These are phyloP conservation scores for Protomyces inundatus DNA, from an alignment of 1,139 yeast genomes.

Conservation along the genomic window DNA sequence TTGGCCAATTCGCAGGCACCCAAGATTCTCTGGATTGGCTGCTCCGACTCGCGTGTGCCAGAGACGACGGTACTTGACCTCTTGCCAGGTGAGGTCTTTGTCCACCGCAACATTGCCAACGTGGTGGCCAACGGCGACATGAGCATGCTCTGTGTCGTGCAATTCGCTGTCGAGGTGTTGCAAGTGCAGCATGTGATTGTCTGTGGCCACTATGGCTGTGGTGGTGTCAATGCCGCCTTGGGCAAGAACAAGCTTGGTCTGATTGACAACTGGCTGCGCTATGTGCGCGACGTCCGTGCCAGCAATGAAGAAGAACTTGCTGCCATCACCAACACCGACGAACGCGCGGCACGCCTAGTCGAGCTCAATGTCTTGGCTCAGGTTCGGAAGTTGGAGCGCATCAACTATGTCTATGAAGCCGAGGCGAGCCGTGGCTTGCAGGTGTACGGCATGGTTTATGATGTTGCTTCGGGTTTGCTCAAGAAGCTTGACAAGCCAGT, in stretches of 20 bases:
- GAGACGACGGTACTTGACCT: slow-evolving; percentile 66
- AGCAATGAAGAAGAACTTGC: slow-evolving; percentile 45
- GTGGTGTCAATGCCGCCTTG: slow-evolving; percentile 87
- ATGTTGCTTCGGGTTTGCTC: slow-evolving; percentile 72
- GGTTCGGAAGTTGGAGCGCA: slow-evolving; percentile 54
- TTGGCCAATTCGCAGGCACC: slow-evolving; percentile 87
- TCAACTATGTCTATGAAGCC: slow-evolving; percentile 71
- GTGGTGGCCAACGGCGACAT: slow-evolving; percentile 67
- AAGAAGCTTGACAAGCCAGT: slow-evolving; percentile 44
- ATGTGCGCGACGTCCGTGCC: slow-evolving; percentile 65
- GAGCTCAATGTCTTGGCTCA: slow-evolving; percentile 73
- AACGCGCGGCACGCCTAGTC: slow-evolving; percentile 60
- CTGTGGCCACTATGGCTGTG: slow-evolving; percentile 98
- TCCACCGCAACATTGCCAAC: slow-evolving; percentile 91
- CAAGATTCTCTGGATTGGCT: slow-evolving; percentile 92
- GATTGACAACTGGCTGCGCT: slow-evolving; percentile 71
- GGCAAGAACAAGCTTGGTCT: slow-evolving; percentile 65
- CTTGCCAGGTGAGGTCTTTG: slow-evolving; percentile 85
- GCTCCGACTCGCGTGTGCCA: slow-evolving; percentile 88
- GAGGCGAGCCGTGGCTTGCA: slow-evolving; percentile 66
- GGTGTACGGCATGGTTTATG: slow-evolving; percentile 84
- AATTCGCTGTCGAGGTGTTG: slow-evolving; percentile 82
- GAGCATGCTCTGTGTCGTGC: slow-evolving; percentile 74
- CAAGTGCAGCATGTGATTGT: slow-evolving; percentile 78
- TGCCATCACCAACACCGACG: slow-evolving; percentile 42